phyloP scores from a whole-genome alignment of 2,329 filamentous ascomycete genomes.

The Neonectria faginata region DNA sequence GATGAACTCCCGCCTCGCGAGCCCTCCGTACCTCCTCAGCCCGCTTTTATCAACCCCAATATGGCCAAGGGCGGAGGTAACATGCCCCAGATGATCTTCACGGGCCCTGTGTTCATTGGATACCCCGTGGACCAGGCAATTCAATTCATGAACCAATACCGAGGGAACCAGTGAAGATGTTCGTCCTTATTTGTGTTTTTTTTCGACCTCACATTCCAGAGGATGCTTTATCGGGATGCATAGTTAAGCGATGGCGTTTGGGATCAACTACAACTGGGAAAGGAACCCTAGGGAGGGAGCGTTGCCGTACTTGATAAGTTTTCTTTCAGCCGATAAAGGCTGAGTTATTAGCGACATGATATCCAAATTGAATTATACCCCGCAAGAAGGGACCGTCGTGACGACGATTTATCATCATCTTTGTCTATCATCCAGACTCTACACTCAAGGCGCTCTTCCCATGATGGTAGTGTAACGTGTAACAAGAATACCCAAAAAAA shows the following conservation, averaged over 20 bases:
- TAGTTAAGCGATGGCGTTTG: slow-evolving; percentile 49
- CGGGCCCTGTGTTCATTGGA: slow-evolving; percentile 92
- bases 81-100: slow-evolving; percentile 83
- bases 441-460: slow-evolving; percentile 6
- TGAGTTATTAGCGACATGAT: slow-evolving; percentile 35
- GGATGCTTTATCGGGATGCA: slow-evolving; percentile 32
- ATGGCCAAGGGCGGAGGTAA: slow-evolving; percentile 48
- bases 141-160: slow-evolving; percentile 74
- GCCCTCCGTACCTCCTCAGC: slow-evolving; percentile 50
- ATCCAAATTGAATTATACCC: slow-evolving; percentile 36
- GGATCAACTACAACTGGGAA: slow-evolving; percentile 16
- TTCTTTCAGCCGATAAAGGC: slow-evolving; percentile 21
- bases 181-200: slow-evolving; percentile 24
- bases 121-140: slow-evolving; percentile 88
- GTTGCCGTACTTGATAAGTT: slow-evolving; percentile 25
- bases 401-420: slow-evolving; percentile 12
- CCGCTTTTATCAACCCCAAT: slow-evolving; percentile 65
- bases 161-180: slow-evolving; percentile 43
- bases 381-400: slow-evolving; percentile 8
- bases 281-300: slow-evolving; percentile 25
- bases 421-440: slow-evolving; percentile 17
- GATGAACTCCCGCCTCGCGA: slow-evolving; percentile 35
- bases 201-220: slow-evolving; percentile 24
- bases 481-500: slow-evolving; percentile 10
- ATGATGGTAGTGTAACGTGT: slow-evolving; percentile 3